These are phyloP conservation scores for Chalciporus sphaerocephalus DNA, from an alignment of 768 basidiomycete species.

Conservation along the genomic window DNA sequence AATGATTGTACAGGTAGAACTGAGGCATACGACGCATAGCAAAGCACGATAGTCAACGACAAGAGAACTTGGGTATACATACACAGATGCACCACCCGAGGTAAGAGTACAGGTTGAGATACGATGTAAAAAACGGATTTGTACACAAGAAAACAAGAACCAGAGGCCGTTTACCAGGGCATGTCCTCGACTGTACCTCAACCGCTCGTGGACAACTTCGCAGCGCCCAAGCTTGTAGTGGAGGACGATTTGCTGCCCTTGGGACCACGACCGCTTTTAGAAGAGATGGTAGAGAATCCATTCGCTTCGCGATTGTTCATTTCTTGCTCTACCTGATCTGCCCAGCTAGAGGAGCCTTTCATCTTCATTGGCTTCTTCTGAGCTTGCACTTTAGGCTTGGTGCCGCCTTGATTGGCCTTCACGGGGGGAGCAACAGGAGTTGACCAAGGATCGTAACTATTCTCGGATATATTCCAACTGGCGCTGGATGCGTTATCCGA, in stretches of 20 bases:
- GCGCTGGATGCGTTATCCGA: constrained; percentile 15
- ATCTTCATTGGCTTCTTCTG: constrained; percentile 11
- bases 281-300: constrained; percentile 1
- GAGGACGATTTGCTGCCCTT: constrained; percentile 12
- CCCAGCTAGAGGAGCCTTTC: constrained; percentile 17
- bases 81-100: neutral
- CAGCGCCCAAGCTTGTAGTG: constrained; percentile 7
- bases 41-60: neutral
- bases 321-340: constrained; percentile 26
- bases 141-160: neutral
- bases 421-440: neutral
- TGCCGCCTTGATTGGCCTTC: constrained; percentile 5
- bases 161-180: constrained; percentile 20
- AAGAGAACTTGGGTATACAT: neutral
- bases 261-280: constrained; percentile 11
- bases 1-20: neutral
- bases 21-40: neutral
- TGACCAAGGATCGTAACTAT: constrained; percentile 23
- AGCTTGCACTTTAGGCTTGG: neutral
- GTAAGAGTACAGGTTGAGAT: constrained; percentile 10
- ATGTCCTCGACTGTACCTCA: constrained; percentile 23
- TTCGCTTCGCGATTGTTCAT: neutral
- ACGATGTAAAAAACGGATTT: neutral
- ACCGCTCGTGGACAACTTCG: constrained; percentile 22
- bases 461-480: constrained; percentile 23